Conservation (phyloP, 1,284 basidiomycete species). For the Rhizopogon hawkerae region DNA sequence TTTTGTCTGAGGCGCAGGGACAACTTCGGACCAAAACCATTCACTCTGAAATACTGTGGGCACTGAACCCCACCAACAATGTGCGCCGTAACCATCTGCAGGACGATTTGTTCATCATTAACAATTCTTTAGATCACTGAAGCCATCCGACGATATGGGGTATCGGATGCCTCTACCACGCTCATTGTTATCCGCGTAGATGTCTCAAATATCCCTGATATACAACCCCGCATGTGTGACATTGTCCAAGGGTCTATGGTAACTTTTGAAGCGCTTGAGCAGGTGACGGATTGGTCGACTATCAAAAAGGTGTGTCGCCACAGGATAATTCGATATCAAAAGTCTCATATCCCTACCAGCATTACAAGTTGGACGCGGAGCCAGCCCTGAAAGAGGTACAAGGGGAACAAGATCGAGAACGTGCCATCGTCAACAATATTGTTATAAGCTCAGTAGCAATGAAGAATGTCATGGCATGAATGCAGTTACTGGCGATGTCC, state of each 20-base stretch:
- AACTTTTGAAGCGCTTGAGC: constrained; percentile 38
- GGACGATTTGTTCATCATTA: not conserved
- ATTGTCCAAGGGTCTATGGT: constrained; percentile 51
- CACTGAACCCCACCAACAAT: constrained; percentile 79
- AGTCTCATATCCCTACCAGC: constrained; percentile 33
- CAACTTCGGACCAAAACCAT: constrained; percentile 66
- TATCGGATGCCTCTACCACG: constrained; percentile 57
- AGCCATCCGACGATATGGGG: constrained; percentile 75
- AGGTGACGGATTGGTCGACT: constrained; percentile 59
- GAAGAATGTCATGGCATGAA: constrained; percentile 59
- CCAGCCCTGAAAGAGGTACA: constrained; percentile 33
- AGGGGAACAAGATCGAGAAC: constrained; percentile 34
- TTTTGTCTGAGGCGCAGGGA: constrained; percentile 56
- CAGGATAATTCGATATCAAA: not conserved
- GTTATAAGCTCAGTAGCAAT: constrained; percentile 72
- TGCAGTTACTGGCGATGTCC: not conserved
- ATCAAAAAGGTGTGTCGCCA: constrained; percentile 55
- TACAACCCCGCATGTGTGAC: constrained; percentile 44
- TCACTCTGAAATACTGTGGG: constrained; percentile 82
- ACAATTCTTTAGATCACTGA: constrained; percentile 66
- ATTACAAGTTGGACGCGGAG: constrained; percentile 67
- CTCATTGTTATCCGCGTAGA: constrained; percentile 70
- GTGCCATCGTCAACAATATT: constrained; percentile 49
- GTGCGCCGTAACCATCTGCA: constrained; percentile 31
- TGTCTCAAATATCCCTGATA: constrained; percentile 29